Conservation (phyloP, 2,329 filamentous ascomycete genomes). For the Nemania serpens region DNA sequence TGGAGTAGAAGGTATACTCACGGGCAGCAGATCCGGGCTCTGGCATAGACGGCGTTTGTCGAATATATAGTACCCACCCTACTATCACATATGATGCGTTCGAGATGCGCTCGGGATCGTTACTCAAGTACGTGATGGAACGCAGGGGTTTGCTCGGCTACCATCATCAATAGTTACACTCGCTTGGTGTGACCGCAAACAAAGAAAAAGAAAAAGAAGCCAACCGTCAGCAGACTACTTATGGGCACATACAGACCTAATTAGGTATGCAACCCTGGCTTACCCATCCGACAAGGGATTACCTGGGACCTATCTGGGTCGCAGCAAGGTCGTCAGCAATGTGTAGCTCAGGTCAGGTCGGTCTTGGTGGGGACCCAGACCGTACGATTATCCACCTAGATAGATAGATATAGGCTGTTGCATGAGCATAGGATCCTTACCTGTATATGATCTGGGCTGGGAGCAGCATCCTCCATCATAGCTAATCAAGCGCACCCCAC, state of each 20-base stretch:
- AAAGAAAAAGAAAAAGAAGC: slow-evolving; percentile 2
- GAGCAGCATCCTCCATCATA: no score
- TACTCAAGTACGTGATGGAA: not conserved
- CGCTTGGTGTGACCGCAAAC: slow-evolving; percentile 32
- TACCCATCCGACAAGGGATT: no score
- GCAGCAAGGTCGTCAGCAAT: no score
- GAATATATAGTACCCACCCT: slow-evolving; percentile 13
- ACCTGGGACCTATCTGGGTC: no score
- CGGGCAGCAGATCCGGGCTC: not conserved
- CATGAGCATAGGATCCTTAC: no score
- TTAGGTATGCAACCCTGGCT: no score
- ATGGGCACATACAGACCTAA: no score
- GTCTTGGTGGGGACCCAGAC: no score
- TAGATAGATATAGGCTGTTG: no score
- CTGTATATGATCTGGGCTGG: no score
- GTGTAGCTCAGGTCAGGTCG: no score
- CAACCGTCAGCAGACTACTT: slow-evolving; percentile 12
- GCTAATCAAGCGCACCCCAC: slow-evolving; percentile 1
- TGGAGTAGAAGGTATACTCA: not conserved
- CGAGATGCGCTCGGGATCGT: slow-evolving; percentile 9
- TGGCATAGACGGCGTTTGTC: not conserved
- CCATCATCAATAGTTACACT: slow-evolving; percentile 26
- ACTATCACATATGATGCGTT: slow-evolving; percentile 1
- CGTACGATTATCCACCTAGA: no score
- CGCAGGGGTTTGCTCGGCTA: slow-evolving; percentile 30